phyloP scores from a whole-genome alignment of 495 filamentous ascomycete species.

The Tuber magnatum region DNA sequence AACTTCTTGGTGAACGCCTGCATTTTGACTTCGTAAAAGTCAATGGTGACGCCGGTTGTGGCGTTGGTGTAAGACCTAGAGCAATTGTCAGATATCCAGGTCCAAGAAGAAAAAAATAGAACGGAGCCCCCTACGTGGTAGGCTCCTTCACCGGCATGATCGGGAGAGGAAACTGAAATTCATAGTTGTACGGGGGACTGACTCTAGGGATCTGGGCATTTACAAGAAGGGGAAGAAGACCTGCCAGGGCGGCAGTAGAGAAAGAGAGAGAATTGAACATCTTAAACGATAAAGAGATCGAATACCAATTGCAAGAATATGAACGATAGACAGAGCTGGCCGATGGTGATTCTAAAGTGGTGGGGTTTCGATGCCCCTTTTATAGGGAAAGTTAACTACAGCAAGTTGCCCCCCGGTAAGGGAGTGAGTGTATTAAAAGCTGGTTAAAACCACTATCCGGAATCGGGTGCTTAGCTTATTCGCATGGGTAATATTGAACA shows the following conservation, averaged over 20 bases:
- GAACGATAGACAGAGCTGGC: conserved; percentile 4
- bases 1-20: conserved; percentile 46
- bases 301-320: not conserved
- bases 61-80: conserved; percentile 26
- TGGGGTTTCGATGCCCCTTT: not conserved
- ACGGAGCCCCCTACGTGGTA: conserved; percentile 9
- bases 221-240: conserved; percentile 19
- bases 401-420: not conserved
- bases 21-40: conserved; percentile 50
- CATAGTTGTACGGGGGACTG: conserved; percentile 45
- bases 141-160: conserved; percentile 48
- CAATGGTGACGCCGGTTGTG: conserved; percentile 25
- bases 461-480: no score
- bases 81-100: conserved; percentile 6
- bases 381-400: not conserved
- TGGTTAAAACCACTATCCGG: no score
- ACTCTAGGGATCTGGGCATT: conserved; percentile 8
- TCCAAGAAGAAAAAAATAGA: conserved; percentile 19
- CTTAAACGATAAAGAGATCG: not conserved
- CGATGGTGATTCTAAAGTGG: not conserved
- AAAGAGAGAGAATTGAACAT: conserved; percentile 7
- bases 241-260: conserved; percentile 5
- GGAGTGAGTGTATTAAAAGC: not conserved
- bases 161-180: conserved; percentile 48
- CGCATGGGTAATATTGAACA: no score